Evolutionary conservation across 306 rosid species (phyloP).

Genomic region (Clitoria ternatea): DNA sequence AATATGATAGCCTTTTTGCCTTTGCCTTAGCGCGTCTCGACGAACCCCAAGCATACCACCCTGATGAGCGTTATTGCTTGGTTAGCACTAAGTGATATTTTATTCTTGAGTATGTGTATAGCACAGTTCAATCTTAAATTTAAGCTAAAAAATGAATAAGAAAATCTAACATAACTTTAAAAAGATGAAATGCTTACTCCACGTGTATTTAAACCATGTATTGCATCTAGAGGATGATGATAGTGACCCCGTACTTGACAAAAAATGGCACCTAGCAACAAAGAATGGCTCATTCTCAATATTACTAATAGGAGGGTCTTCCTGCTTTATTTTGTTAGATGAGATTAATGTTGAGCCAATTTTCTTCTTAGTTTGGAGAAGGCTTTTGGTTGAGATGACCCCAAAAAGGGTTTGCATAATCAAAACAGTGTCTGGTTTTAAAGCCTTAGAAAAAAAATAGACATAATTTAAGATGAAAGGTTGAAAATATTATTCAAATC

Average conservation of each 20-base stretch:
- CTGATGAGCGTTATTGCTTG: no score
- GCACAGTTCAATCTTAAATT: conserved; percentile 4
- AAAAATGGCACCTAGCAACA: conserved; percentile 79
- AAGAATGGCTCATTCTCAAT: conserved; percentile 72
- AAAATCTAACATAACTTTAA: conserved; percentile 11
- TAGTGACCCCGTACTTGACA: conserved; percentile 69
- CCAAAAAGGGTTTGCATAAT: conserved; percentile 91
- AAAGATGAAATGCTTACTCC: conserved; percentile 47
- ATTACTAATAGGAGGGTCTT: conserved; percentile 55
- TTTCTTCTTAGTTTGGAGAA: conserved; percentile 75
- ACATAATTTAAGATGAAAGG: conserved; percentile 31
- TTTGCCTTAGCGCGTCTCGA: no score
- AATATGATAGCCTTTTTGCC: no score
- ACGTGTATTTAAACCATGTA: conserved; percentile 55
- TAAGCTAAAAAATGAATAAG: not conserved
- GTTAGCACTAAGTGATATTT: no score
- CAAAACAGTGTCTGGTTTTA: conserved; percentile 93
- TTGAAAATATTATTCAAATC: conserved; percentile 5
- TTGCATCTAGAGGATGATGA: conserved; percentile 66
- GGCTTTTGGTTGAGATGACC: conserved; percentile 88
- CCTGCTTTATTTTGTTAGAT: conserved; percentile 53
- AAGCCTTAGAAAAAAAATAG: conserved; percentile 66
- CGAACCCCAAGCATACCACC: no score
- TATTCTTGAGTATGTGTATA: no score
- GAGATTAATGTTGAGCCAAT: conserved; percentile 86